A percentile compares a stretch with the other conserved stretches of the same genome.
Evolutionary conservation across 2,329 filamentous ascomycete species (phyloP).

Genomic region (Botrytis porri): DNA sequence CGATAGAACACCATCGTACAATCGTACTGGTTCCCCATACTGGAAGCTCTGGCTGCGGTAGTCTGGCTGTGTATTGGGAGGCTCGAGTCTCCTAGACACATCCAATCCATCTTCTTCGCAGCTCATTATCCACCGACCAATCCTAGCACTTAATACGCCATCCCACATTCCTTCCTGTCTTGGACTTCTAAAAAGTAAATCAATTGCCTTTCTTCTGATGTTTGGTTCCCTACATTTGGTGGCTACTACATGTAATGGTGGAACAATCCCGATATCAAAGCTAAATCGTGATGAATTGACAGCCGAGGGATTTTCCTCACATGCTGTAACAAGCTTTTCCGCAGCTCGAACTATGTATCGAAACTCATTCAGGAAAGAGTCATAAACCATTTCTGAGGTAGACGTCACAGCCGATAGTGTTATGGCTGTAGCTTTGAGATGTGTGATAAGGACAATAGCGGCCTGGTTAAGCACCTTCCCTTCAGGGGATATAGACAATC

Average conservation of each 20-base stretch:
- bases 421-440: constrained; percentile 27
- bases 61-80: background rate
- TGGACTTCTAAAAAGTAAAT: constrained; percentile 55
- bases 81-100: constrained; percentile 13
- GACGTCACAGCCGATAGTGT: constrained; percentile 25
- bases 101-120: constrained; percentile 34
- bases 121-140: constrained; percentile 31
- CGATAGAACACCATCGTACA: background rate
- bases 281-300: constrained; percentile 51
- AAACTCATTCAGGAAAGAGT: constrained; percentile 29
- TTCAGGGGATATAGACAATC: constrained; percentile 26
- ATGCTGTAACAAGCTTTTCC: constrained; percentile 21
- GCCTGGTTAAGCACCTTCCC: constrained; percentile 29
- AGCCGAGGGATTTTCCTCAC: constrained; percentile 24
- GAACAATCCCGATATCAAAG: constrained; percentile 61
- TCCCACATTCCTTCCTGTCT: constrained; percentile 70
- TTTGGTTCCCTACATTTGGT: constrained; percentile 61
- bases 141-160: constrained; percentile 31
- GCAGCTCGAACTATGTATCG: constrained; percentile 31
- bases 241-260: constrained; percentile 63
- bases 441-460: constrained; percentile 23
- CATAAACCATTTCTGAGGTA: constrained; percentile 34
- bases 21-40: background rate
- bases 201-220: constrained; percentile 58
- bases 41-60: background rate